These are phyloP conservation scores for Bjerkandera adusta DNA, from an alignment of 1,284 basidiomycete species.

Conservation along the genomic window DNA sequence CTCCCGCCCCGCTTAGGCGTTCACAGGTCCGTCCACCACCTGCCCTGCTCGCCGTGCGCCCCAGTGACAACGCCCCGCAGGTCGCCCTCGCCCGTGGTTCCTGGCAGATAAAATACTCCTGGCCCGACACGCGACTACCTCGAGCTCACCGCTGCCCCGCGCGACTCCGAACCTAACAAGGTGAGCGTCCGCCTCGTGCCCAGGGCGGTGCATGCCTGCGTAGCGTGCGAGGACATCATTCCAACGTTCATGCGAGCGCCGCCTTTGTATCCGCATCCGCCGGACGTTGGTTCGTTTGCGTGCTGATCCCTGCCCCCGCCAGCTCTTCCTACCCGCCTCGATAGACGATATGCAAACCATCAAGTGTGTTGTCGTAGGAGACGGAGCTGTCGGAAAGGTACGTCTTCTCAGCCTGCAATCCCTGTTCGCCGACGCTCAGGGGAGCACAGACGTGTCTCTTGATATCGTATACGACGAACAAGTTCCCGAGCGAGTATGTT, in stretches of 20 bases:
- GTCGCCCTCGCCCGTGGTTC: constrained; percentile 10
- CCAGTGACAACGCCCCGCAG: constrained; percentile 6
- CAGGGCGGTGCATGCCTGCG: constrained; percentile 8
- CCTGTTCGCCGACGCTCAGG: constrained; percentile 10
- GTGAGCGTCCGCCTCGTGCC: constrained; percentile 13
- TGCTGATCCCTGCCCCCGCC: constrained; percentile 7
- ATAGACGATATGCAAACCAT: constrained; percentile 84
- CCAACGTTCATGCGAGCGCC: constrained; percentile 14
- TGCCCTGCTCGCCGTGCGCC: not conserved
- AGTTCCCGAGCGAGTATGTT: constrained; percentile 98
- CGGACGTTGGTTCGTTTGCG: too few species aligned
- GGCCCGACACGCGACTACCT: constrained; percentile 12
- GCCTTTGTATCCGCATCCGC: constrained; percentile 8
- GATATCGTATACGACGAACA: constrained; percentile 99
- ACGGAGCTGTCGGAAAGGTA: constrained; percentile 99
- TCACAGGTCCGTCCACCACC: constrained; percentile 15
- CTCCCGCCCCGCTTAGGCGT: constrained; percentile 13
- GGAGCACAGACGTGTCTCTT: constrained; percentile 86
- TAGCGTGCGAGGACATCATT: constrained; percentile 11
- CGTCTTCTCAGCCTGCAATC: constrained; percentile 28
- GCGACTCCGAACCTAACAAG: constrained; percentile 12
- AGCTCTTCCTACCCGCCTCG: constrained; percentile 13
- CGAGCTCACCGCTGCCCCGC: constrained; percentile 10
- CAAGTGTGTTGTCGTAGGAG: constrained; percentile 98
- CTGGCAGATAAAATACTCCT: constrained; percentile 18